These are phyloP conservation scores for Phytopythium oedochilum DNA, from an alignment of 352 stramenopile genomes.

Conservation along the genomic window DNA sequence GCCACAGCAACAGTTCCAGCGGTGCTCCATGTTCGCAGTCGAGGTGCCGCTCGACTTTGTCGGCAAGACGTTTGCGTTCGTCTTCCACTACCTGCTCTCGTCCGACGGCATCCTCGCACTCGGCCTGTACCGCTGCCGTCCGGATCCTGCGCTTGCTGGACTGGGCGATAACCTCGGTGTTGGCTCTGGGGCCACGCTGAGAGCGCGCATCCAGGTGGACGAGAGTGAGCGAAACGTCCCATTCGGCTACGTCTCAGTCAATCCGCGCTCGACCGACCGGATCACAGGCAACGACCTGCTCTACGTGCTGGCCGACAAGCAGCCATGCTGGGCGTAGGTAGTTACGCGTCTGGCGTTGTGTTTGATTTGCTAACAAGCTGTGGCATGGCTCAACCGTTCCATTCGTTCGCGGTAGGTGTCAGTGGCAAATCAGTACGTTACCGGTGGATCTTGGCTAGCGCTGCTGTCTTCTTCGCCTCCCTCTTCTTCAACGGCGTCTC, in stretches of 20 bases:
- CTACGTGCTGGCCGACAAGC: constrained; percentile 80
- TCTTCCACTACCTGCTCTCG: constrained; percentile 79
- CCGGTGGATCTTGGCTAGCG: background rate
- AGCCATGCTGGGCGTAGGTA: constrained; percentile 52
- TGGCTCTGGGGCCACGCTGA: constrained; percentile 7
- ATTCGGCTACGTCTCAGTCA: constrained; percentile 84
- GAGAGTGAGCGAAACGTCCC: constrained; percentile 66
- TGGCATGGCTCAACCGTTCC: background rate
- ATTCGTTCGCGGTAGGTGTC: background rate
- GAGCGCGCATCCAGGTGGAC: constrained; percentile 45
- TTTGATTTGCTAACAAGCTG: background rate
- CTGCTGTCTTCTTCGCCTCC: constrained; percentile 1
- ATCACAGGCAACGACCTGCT: constrained; percentile 79
- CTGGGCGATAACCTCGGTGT: constrained; percentile 5
- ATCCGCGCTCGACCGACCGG: constrained; percentile 67
- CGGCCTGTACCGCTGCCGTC: constrained; percentile 72
- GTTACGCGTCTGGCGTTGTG: no score
- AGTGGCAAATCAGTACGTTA: background rate
- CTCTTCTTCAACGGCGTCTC: constrained; percentile 5
- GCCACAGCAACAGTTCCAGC: constrained; percentile 25
- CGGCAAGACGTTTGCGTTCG: constrained; percentile 73
- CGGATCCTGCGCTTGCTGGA: constrained; percentile 16
- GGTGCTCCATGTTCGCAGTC: constrained; percentile 75
- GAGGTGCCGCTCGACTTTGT: constrained; percentile 83
- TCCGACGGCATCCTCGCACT: constrained; percentile 77